Percentiles rank a stretch among this genome's conserved stretches.
phyloP scores from a whole-genome alignment of 2,329 filamentous ascomycete species.

The Dichotomopilus funicola region DNA sequence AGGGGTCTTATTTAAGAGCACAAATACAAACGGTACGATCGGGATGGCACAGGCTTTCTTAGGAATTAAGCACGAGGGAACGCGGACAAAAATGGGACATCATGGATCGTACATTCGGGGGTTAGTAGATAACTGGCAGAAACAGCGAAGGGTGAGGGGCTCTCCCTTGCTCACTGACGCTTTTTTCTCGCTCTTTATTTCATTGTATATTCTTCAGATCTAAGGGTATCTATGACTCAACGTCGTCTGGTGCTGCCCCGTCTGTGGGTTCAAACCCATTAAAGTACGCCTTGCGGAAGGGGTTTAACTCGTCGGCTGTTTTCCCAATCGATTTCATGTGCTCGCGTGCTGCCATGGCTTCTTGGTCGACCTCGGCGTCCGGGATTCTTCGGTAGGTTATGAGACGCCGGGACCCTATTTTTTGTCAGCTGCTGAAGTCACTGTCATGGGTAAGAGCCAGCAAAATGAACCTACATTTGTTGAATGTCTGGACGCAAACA shows the following conservation, averaged over 20 bases:
- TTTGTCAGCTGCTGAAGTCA: constrained; percentile 13
- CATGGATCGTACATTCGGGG: no score
- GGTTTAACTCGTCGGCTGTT: constrained; percentile 54
- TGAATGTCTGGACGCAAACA: constrained; percentile 80
- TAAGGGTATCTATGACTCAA: constrained; percentile 17
- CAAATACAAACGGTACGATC: neutral
- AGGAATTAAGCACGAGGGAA: no score
- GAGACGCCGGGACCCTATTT: constrained; percentile 72
- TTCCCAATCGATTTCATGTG: constrained; percentile 35
- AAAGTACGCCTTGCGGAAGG: constrained; percentile 55
- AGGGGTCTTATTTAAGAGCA: neutral
- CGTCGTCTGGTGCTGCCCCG: neutral
- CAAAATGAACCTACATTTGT: constrained; percentile 57
- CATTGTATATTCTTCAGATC: neutral
- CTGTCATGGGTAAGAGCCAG: neutral
- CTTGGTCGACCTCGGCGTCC: constrained; percentile 47
- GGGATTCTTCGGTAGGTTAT: constrained; percentile 75
- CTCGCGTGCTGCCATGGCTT: constrained; percentile 32
- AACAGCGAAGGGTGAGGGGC: no score
- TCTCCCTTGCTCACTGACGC: constrained; percentile 8
- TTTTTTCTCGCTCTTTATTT: neutral
- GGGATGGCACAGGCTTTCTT: neutral
- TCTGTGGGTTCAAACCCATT: constrained; percentile 40
- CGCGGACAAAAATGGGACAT: no score
- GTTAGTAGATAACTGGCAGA: no score